Conservation (phyloP, 192 early-diverging fungal genomes). For the Radiomyces spectabilis region DNA sequence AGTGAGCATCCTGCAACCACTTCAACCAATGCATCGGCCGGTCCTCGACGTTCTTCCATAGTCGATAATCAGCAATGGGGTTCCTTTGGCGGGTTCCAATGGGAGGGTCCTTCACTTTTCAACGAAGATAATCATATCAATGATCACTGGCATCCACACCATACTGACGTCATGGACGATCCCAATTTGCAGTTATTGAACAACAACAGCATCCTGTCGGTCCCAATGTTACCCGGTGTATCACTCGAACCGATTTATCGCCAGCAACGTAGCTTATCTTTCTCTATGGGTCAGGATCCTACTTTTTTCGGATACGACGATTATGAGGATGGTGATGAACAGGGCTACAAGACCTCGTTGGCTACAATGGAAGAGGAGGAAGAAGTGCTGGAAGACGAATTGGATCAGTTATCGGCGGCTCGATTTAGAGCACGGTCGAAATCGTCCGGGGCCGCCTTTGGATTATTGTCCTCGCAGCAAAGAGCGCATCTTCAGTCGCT, state of each 20-base stretch:
- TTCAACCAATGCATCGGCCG: background rate
- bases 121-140: slow-evolving; percentile 21
- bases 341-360: slow-evolving; percentile 27
- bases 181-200: background rate
- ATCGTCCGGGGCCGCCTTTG: slow-evolving; percentile 61
- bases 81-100: slow-evolving; percentile 44
- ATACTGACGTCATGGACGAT: slow-evolving; percentile 1
- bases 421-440: slow-evolving; percentile 51
- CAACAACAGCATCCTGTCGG: slow-evolving; percentile 26
- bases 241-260: slow-evolving; percentile 39
- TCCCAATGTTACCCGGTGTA: slow-evolving; percentile 34
- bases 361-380: slow-evolving; percentile 46
- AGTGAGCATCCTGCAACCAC: background rate
- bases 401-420: slow-evolving; percentile 28
- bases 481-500: slow-evolving; percentile 29
- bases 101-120: slow-evolving; percentile 37
- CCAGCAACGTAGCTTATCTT: slow-evolving; percentile 55
- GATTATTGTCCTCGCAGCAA: slow-evolving; percentile 43
- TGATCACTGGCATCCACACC: slow-evolving; percentile 7
- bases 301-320: slow-evolving; percentile 38
- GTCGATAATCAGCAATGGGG: slow-evolving; percentile 31
- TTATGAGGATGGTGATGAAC: slow-evolving; percentile 22
- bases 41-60: background rate
- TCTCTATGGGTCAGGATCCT: slow-evolving; percentile 50
- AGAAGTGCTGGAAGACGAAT: slow-evolving; percentile 25